These are phyloP conservation scores for Endogone sp. DNA, from an alignment of 192 early-diverging fungal species.

Conservation along the genomic window DNA sequence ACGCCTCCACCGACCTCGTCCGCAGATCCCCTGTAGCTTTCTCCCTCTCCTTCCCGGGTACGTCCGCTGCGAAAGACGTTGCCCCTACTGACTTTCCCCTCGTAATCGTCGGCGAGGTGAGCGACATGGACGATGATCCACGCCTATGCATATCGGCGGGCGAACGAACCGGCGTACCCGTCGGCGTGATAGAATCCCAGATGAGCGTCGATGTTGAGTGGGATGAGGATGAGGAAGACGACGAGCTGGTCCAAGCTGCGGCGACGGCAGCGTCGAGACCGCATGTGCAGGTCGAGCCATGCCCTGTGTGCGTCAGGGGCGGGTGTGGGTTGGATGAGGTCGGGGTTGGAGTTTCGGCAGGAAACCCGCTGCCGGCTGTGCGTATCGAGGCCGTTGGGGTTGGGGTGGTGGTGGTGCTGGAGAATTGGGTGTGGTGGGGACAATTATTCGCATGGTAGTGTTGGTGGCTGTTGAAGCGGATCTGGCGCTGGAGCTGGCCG, in stretches of 20 bases:
- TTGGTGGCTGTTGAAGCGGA: slow-evolving; percentile 7
- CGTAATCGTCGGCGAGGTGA: not conserved
- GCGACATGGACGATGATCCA: not conserved
- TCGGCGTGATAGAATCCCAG: not conserved
- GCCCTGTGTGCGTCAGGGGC: not conserved
- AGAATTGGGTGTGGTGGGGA: not conserved
- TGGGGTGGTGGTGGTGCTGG: not conserved
- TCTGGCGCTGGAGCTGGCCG: slow-evolving; percentile 8
- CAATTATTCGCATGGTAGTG: not conserved
- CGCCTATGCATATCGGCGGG: not conserved
- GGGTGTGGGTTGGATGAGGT: not conserved
- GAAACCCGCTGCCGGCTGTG: not conserved
- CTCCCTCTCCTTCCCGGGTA: not conserved
- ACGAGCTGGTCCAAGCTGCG: not conserved
- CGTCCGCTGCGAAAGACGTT: not conserved
- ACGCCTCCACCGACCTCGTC: not conserved
- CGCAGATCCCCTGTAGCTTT: not conserved
- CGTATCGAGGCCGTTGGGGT: not conserved
- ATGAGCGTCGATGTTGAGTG: not conserved
- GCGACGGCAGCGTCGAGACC: not conserved
- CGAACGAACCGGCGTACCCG: not conserved
- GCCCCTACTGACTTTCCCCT: not conserved
- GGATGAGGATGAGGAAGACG: not conserved
- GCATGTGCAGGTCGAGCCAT: not conserved
- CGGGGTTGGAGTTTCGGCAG: not conserved